A percentile compares a stretch with the other conserved stretches of the same genome.
phyloP scores from a whole-genome alignment of 2,329 filamentous ascomycete genomes.

The Zopfia rhizophila region DNA sequence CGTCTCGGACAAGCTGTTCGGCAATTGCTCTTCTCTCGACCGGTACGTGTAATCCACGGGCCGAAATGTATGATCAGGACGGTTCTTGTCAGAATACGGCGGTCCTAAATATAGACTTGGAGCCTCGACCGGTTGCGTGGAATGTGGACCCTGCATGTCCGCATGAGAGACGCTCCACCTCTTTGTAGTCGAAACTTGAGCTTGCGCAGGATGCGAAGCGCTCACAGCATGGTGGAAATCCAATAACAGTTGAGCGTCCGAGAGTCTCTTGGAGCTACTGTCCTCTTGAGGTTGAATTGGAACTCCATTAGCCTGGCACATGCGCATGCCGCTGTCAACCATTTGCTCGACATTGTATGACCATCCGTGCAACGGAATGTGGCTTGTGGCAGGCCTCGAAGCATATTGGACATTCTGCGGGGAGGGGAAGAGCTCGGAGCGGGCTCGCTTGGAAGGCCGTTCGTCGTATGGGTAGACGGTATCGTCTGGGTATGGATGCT shows the following conservation, averaged over 20 bases:
- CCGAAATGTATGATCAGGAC: neutral
- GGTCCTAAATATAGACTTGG: too few relatives aligned
- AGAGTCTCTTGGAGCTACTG: conserved; percentile 44
- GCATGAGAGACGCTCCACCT: conserved; percentile 40
- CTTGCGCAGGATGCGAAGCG: conserved; percentile 40
- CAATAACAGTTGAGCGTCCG: conserved; percentile 59
- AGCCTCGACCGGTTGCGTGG: conserved; percentile 7
- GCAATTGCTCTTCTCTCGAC: conserved; percentile 3
- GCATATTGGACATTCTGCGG: conserved; percentile 48
- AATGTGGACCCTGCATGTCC: conserved; percentile 21
- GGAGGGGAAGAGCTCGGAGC: conserved; percentile 66
- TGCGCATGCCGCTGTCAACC: conserved; percentile 45
- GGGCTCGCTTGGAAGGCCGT: conserved; percentile 68
- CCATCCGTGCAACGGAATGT: conserved; percentile 48
- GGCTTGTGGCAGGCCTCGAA: conserved; percentile 60
- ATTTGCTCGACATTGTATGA: conserved; percentile 53
- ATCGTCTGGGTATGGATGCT: conserved; percentile 29
- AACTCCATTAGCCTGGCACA: conserved; percentile 34
- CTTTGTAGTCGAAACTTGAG: conserved; percentile 39
- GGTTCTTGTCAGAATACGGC: neutral
- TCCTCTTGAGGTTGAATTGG: conserved; percentile 40
- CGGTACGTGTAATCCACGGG: neutral
- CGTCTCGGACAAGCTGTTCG: conserved; percentile 8
- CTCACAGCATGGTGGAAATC: conserved; percentile 49
- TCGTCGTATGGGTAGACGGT: conserved; percentile 46